Evolutionary conservation across 176 grass and related monocot species (phyloP), one percentile per base, ranked within the genome.

Genomic region (Juncus effusus): DNA sequence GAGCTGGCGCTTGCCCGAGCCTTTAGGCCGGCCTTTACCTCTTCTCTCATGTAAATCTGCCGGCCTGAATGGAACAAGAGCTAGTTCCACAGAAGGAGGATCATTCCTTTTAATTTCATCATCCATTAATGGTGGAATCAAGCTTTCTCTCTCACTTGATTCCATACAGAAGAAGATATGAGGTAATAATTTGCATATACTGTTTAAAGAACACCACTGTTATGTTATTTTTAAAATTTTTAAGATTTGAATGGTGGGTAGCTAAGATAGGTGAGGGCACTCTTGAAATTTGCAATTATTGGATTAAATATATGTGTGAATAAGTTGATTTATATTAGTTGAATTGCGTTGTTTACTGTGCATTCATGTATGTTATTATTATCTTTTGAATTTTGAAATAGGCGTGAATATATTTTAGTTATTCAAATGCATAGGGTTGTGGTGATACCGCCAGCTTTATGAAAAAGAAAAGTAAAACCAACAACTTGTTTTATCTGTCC

Each of bases 1-100:
- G 71, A 97, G 77, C 85, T 97, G 94, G 39, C 88, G 83, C 73
- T 79, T 89, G 65, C 94, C 94, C 45, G 88, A 92, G 13, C 94
- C 94, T 11, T 65, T 74, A 11, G 94, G 94, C 52, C 88, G 82
- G 13, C 94, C 94, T 66, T 82, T 80, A 13, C 94, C 80, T 54
- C 83, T 74, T 3, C 82, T 87, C 39, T 75, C 75, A 70, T 72
- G 80, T 19, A 75, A 56, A 65, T 62, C 72, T 42, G 35, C 69
- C 1, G 78, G 74, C 40, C 73, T 74, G 36, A 69, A 49, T 14
- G 73, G 84, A 28, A 10, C 81, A 3, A 62, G 19, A 61, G 55
- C 77, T 42, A 76, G 62, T 71, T 71, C 63, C 67, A 63, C 63
- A n/a, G 58, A 67, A 59, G 49, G 42, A 47, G 51, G 77, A 42